phyloP scores from a whole-genome alignment of 345 rosid genomes.

The Rubroshorea leprosula region DNA sequence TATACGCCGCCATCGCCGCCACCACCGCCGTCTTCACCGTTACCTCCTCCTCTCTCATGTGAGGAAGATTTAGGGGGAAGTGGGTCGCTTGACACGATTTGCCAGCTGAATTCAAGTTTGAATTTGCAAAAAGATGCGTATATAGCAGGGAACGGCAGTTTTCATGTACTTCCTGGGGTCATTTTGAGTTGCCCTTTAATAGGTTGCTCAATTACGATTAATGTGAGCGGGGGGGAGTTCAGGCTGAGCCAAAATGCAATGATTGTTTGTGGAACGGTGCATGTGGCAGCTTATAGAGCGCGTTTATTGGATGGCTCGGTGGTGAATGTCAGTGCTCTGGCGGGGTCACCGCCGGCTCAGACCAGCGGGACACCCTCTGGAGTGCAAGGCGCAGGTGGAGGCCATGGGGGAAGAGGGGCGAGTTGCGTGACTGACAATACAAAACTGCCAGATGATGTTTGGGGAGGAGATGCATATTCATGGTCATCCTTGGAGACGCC shows the following conservation, averaged over 20 bases:
- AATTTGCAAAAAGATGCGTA: constrained; percentile 39
- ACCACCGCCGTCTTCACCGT: constrained; percentile 44
- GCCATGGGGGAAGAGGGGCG: constrained; percentile 70
- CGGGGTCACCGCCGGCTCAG: constrained; percentile 55
- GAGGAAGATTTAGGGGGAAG: constrained; percentile 43
- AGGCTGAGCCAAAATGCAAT: constrained; percentile 29
- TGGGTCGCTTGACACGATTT: constrained; percentile 49
- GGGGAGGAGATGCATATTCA: constrained; percentile 75
- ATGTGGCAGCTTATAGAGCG: constrained; percentile 37
- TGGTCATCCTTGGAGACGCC: constrained; percentile 60
- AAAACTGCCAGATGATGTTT: constrained; percentile 63
- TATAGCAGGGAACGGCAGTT: constrained; percentile 47
- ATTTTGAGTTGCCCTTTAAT: constrained; percentile 31
- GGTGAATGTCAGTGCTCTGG: constrained; percentile 48
- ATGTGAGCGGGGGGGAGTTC: constrained; percentile 37
- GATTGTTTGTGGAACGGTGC: constrained; percentile 36
- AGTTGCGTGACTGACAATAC: constrained; percentile 50
- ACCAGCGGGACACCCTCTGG: constrained; percentile 61
- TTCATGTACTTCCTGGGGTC: constrained; percentile 37
- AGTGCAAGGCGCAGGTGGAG: constrained; percentile 58
- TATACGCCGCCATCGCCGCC: constrained; percentile 63
- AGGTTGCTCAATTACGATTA: constrained; percentile 49
- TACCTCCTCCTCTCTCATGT: constrained; percentile 49
- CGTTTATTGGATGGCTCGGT: constrained; percentile 32
- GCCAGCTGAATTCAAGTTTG: constrained; percentile 43